Base-by-base conservation (phyloP, 2,329 filamentous ascomycete species). In the Rutstroemia sp. region DNA sequence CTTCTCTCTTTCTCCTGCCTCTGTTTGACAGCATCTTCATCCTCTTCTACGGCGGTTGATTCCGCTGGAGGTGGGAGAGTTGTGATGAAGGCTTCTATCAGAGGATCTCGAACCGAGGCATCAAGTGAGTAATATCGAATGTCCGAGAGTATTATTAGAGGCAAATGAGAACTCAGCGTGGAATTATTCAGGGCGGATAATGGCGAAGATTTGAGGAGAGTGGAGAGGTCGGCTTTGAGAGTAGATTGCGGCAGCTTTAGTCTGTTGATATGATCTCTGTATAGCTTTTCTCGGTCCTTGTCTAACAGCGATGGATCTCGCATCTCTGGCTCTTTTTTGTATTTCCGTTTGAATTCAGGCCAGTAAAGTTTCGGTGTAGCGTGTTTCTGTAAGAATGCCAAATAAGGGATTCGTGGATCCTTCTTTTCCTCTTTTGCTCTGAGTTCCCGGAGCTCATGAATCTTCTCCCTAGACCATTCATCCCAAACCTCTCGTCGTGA, bases 301-400 rank as follows among this genome's bases (percentile, higher is more conserved):
- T 92, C 89, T 37, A 76, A 74, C 23, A 92, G 76, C 51, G 78
- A 80, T 30, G 81, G 75, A 58, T 92, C 87, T 59, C 86, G 87
- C 87, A 99, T 91, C 52, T 85, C 80, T 0, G 81, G 72, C 61
- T 95, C 91, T 62, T 87, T 92, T 62, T 87, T 87, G 72, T 84
- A 94, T 69, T 96, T 99, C 37, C 94, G 80, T 65, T 89, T 90
- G 73, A 99, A 99, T 69, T 99, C 94, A 0, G 89, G 87, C 94
- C 94, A 99, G 76, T 95, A 99, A 1, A 99, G 78, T 73, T 96
- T 97, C 0, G 89, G 87, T 0, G 86, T 94, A 0, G 92, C 92
- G 63, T 90, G 82, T 49, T 86, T 82, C 61, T 92, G 84, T 30
- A 99, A 76, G 61, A 99, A 87, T 0, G 81, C 80, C 58, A 97